Conservation (phyloP, 2,329 filamentous ascomycete genomes). For the Botrytis deweyae region DNA sequence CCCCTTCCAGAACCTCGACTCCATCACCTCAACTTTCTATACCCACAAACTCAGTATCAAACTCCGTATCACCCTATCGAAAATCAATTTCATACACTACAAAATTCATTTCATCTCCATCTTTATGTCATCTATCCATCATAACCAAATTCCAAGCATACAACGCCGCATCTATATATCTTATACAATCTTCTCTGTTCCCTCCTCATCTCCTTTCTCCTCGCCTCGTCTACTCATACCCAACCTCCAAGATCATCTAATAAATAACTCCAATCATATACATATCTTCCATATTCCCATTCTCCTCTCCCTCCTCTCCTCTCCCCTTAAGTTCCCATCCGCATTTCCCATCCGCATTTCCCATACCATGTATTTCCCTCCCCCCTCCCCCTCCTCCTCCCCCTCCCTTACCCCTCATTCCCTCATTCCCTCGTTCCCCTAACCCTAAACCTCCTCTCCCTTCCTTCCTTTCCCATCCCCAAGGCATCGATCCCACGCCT, state of each 20-base stretch:
- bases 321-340: not conserved
- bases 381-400: not conserved
- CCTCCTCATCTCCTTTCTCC: too few relatives aligned
- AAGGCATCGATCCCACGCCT: rapidly evolving
- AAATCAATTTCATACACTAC: too few relatives aligned
- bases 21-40: not conserved
- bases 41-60: too few relatives aligned
- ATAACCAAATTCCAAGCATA: rapidly evolving
- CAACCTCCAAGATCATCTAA: too few relatives aligned
- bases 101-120: too few relatives aligned
- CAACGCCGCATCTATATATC: not conserved
- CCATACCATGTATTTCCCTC: not conserved
- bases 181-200: rapidly evolving
- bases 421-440: rapidly evolving
- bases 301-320: too few relatives aligned
- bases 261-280: too few relatives aligned
- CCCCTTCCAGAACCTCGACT: too few relatives aligned
- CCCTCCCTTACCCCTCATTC: rapidly evolving
- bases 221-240: rapidly evolving
- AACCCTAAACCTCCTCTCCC: too few relatives aligned
- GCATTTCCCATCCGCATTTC: not conserved
- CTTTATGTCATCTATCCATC: too few relatives aligned
- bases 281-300: too few relatives aligned
- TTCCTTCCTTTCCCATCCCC: too few relatives aligned
- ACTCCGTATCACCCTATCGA: rapidly evolving